Percentiles rank a stretch among this genome's conserved stretches.
phyloP scores from a whole-genome alignment of 768 basidiomycete genomes.

The Tylopilus cervinicoccineus region DNA sequence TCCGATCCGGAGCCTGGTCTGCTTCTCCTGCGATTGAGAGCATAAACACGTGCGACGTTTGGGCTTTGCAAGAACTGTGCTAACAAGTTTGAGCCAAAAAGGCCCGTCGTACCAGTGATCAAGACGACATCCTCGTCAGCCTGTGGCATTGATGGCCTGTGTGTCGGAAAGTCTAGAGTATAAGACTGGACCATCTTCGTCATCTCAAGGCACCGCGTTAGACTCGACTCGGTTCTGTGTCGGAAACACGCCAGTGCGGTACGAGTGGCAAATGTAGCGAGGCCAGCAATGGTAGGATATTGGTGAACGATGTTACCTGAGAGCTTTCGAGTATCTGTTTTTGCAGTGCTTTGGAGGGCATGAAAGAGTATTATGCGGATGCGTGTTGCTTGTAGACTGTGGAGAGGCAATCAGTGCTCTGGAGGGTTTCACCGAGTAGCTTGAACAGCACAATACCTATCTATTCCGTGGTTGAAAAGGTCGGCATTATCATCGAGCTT shows the following conservation, averaged over 20 bases:
- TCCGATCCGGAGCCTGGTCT: slow-evolving; percentile 16
- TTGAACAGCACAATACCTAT: slow-evolving; percentile 2
- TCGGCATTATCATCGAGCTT: slow-evolving; percentile 8
- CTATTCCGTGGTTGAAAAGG: slow-evolving; percentile 9
- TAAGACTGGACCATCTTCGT: slow-evolving; percentile 1
- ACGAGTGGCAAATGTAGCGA: slow-evolving; percentile 16
- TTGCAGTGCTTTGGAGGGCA: slow-evolving; percentile 26
- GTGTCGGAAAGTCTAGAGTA: slow-evolving; percentile 7
- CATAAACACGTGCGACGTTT: slow-evolving; percentile 23
- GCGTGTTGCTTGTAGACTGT: slow-evolving; percentile 39
- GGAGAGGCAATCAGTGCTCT: not conserved
- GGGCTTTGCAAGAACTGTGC: slow-evolving; percentile 16
- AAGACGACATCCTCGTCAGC: slow-evolving; percentile 19
- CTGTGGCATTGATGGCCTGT: not conserved
- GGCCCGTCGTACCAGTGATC: slow-evolving; percentile 35
- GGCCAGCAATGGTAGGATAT: slow-evolving; percentile 31
- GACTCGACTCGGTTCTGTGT: slow-evolving; percentile 10
- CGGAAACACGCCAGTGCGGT: slow-evolving; percentile 11
- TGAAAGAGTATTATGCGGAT: slow-evolving; percentile 38
- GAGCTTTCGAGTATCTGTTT: slow-evolving; percentile 17
- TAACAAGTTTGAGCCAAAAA: slow-evolving; percentile 30
- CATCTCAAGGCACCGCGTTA: slow-evolving; percentile 16
- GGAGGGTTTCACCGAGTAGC: no score
- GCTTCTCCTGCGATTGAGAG: slow-evolving; percentile 23
- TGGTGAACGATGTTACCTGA: slow-evolving; percentile 35